Evolutionary conservation across 345 rosid genomes (phyloP).

Genomic region (Erysimum cheiranthoides): DNA sequence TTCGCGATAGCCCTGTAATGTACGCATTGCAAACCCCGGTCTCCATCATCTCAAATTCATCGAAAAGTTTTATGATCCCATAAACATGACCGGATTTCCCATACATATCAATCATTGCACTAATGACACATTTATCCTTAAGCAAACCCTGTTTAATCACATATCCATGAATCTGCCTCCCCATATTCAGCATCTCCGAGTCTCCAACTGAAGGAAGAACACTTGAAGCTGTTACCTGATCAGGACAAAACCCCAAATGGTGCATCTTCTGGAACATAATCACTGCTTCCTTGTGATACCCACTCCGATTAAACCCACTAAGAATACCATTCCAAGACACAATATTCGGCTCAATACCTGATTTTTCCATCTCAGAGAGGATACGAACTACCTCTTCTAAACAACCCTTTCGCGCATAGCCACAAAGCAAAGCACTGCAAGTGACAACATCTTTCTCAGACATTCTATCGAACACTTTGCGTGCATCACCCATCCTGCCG

Average conservation of each 20-base stretch:
- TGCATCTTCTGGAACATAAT: slow-evolving; percentile 58
- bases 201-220: slow-evolving; percentile 61
- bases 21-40: slow-evolving; percentile 64
- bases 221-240: slow-evolving; percentile 54
- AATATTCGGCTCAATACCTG: slow-evolving; percentile 52
- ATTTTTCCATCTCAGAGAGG: slow-evolving; percentile 45
- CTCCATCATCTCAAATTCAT: slow-evolving; percentile 50
- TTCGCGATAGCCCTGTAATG: slow-evolving; percentile 62
- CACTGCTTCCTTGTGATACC: slow-evolving; percentile 51
- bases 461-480: slow-evolving; percentile 60
- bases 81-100: slow-evolving; percentile 56
- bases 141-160: slow-evolving; percentile 53
- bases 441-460: slow-evolving; percentile 54
- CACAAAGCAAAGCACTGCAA: slow-evolving; percentile 61
- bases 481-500: slow-evolving; percentile 53
- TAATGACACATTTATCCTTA: slow-evolving; percentile 51
- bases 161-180: slow-evolving; percentile 62
- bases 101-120: slow-evolving; percentile 63
- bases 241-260: slow-evolving; percentile 52
- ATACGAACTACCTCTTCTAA: slow-evolving; percentile 51
- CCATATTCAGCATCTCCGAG: slow-evolving; percentile 49
- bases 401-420: slow-evolving; percentile 56
- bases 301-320: slow-evolving; percentile 67
- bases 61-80: slow-evolving; percentile 50
- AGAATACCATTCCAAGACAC: slow-evolving; percentile 77